Evolutionary conservation across 495 filamentous ascomycete species (phyloP), one percentile per base, ranked within the genome.

Genomic region (Chaetomium tenue): DNA sequence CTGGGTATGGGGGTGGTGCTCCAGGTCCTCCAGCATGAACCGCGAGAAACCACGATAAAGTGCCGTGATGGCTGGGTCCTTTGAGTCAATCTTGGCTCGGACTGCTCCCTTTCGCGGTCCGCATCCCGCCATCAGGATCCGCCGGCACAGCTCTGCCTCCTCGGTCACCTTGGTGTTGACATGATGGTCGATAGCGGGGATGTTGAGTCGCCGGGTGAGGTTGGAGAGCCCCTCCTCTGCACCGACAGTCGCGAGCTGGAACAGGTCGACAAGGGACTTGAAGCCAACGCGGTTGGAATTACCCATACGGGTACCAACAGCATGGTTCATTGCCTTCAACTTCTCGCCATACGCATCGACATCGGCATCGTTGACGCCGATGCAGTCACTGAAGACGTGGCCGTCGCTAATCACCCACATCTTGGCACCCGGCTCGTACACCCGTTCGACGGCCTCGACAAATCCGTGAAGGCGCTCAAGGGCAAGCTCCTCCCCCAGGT

Each of bases 11-110:
- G 71, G 69, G 53, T 75, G 72, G 22, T 68, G 60, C 53, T 74
- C 70, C 12, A 81, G 67, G 60, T 81, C 79, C 58, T 81, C 76
- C 1, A 79, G 70, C 79, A 81, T 80, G 53, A 81, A 81, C n/a
- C 71, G 68, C 16, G 76, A 76, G 50, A 80, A 76, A 2, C 79
- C 78, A 9, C 78, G 75, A 66, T 81, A 80, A 18, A 79, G 71
- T 0, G 76, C 76, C 3, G 79, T 64, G 22, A 72, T 69, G 2
- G 71, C 68, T 0, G 68, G 5, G 37, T 80, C 75, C 54, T 72
- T 67, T 7, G 63, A 68, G 3, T 77, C 70, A 42, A 81, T 79
- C 44, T 65, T 71, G 12, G 63, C 61, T 18, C 78, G 70, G 26
- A 80, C 66, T 0, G 59, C 63, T 6, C 60, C 46, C 16, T 63